phyloP scores from a whole-genome alignment of 2,329 filamentous ascomycete species.

The Graphiopsis chlorocephala region DNA sequence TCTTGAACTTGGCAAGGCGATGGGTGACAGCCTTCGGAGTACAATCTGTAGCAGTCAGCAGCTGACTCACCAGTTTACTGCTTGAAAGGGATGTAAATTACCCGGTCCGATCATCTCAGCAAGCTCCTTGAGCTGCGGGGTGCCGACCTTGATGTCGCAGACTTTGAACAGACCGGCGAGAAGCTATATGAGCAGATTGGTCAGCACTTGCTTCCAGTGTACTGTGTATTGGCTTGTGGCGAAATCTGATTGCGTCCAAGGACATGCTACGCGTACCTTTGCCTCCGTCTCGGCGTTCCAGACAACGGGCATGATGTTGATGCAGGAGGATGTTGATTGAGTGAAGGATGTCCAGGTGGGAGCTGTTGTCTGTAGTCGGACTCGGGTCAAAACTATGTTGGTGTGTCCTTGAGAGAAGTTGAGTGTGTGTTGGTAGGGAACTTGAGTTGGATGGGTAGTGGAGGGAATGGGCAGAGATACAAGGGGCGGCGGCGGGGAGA shows the following conservation, averaged over 20 bases:
- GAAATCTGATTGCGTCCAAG: neutral
- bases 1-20: conserved; percentile 29
- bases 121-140: conserved; percentile 23
- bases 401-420: neutral
- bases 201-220: neutral
- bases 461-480: neutral
- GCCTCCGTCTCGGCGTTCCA: conserved; percentile 33
- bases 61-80: neutral
- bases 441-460: neutral
- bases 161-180: conserved; percentile 29
- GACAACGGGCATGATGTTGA: conserved; percentile 31
- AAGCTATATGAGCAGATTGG: conserved; percentile 21
- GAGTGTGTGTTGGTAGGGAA: neutral
- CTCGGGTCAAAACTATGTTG: neutral
- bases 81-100: conserved; percentile 9
- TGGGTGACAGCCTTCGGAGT: conserved; percentile 34
- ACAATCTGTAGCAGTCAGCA: conserved; percentile 24
- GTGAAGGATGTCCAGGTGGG: neutral
- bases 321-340: neutral
- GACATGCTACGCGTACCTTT: conserved; percentile 16
- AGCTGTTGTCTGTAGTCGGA: neutral
- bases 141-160: conserved; percentile 30
- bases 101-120: conserved; percentile 31
- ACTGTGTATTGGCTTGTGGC: neutral
- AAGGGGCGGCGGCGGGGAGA: neutral